Percentiles rank a stretch among this genome's conserved stretches.
Conservation (phyloP, 192 early-diverging fungal species). For the Radiomyces spectabilis region DNA sequence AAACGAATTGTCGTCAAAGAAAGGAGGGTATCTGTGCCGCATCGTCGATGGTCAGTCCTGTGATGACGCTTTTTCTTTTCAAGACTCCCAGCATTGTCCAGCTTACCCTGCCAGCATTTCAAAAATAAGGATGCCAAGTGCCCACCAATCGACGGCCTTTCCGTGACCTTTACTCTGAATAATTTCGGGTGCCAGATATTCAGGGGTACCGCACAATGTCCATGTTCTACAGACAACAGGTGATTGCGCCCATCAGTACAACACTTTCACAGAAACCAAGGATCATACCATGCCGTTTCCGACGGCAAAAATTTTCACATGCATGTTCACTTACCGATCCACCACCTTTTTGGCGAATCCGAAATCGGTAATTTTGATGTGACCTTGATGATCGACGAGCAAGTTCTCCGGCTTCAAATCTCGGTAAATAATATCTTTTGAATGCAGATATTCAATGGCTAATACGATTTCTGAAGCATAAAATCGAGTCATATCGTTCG, state of each 20-base stretch:
- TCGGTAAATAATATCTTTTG: constrained; percentile 91
- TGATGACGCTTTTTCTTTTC: constrained; percentile 2
- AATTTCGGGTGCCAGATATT: constrained; percentile 96
- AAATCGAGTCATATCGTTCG: constrained; percentile 91
- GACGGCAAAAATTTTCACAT: no score
- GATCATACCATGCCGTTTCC: no score
- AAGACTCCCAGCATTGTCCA: background rate
- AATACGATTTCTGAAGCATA: constrained; percentile 94
- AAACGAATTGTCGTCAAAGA: constrained; percentile 96
- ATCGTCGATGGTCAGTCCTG: background rate
- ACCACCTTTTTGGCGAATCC: constrained; percentile 93
- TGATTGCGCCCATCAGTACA: no score
- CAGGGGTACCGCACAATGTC: constrained; percentile 97
- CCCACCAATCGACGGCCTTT: constrained; percentile 99
- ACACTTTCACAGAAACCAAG: no score
- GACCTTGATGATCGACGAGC: constrained; percentile 75
- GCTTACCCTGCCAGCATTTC: constrained; percentile 93
- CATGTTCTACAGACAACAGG: constrained; percentile 94
- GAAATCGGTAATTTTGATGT: constrained; percentile 98
- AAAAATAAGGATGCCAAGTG: constrained; percentile 93
- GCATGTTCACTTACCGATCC: constrained; percentile 33
- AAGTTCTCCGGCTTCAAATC: constrained; percentile 95
- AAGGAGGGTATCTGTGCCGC: constrained; percentile 70
- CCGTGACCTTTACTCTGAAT: constrained; percentile 97
- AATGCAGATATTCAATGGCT: constrained; percentile 93